These are phyloP conservation scores for Monosiga brevicollis DNA, from an alignment of 78 protist genomes.

Conservation along the genomic window DNA sequence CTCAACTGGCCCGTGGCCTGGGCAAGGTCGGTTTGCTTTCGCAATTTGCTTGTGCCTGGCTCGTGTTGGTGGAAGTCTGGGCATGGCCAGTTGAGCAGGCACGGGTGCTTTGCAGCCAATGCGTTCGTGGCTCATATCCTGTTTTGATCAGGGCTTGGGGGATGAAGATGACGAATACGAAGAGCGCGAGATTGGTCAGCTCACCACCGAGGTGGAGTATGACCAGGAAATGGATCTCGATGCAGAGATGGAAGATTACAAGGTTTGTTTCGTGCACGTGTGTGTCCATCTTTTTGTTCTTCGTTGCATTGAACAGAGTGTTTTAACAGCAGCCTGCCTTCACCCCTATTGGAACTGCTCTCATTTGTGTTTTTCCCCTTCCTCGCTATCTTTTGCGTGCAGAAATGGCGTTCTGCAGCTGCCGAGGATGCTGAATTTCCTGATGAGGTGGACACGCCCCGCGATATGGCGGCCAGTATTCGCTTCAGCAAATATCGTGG, in stretches of 20 bases:
- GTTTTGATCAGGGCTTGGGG: too few relatives aligned
- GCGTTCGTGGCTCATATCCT: too few relatives aligned
- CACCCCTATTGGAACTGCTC: too few relatives aligned
- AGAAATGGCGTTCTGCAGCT: conserved; percentile 6
- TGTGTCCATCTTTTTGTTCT: not conserved
- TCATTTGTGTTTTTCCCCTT: too few relatives aligned
- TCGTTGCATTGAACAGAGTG: not conserved
- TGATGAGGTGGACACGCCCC: conserved; percentile 87
- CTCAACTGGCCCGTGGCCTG: too few relatives aligned
- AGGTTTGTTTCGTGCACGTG: conserved; percentile 4
- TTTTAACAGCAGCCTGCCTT: not conserved
- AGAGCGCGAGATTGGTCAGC: not conserved
- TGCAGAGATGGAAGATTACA: conserved; percentile 22
- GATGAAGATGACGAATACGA: too few relatives aligned
- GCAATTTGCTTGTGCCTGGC: too few relatives aligned
- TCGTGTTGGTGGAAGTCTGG: too few relatives aligned
- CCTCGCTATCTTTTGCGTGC: not conserved
- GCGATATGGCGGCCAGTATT: conserved; percentile 53
- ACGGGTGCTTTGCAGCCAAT: too few relatives aligned
- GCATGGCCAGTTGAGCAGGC: too few relatives aligned
- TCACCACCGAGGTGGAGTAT: not conserved
- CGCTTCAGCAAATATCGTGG: conserved; percentile 82
- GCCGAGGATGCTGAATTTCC: conserved; percentile 64
- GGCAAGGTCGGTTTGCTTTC: too few relatives aligned
- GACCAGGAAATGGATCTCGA: not conserved